Conservation (phyloP, 2,329 filamentous ascomycete genomes). For the Epichloe bromicola region DNA sequence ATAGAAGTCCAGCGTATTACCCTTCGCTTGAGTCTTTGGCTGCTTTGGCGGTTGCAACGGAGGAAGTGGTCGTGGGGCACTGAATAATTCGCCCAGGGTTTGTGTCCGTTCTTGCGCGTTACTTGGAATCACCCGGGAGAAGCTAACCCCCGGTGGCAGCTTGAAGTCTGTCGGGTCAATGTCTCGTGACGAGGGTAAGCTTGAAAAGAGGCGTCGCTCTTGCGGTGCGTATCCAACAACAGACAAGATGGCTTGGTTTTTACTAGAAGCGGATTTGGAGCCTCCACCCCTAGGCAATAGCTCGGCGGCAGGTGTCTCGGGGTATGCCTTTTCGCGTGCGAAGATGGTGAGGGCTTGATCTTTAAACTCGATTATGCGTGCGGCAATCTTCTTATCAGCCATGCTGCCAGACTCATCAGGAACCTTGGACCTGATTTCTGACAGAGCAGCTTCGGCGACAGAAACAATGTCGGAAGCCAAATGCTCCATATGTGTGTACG, state of each 20-base stretch:
- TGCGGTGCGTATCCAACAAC: constrained; percentile 63
- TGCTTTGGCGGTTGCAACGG: constrained; percentile 59
- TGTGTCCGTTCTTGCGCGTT: constrained; percentile 34
- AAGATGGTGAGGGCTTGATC: constrained; percentile 50
- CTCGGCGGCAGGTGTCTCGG: constrained; percentile 22
- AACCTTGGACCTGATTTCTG: constrained; percentile 28
- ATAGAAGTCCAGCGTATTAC: constrained; percentile 39
- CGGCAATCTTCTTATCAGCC: constrained; percentile 23
- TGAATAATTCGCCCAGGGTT: constrained; percentile 62
- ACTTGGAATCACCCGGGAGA: constrained; percentile 22
- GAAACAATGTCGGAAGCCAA: constrained; percentile 45
- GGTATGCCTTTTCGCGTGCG: constrained; percentile 44
- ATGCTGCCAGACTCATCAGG: constrained; percentile 17
- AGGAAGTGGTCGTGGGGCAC: constrained; percentile 51
- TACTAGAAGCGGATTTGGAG: constrained; percentile 24
- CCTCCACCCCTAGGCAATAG: constrained; percentile 28
- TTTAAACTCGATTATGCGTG: constrained; percentile 43
- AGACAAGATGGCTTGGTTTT: constrained; percentile 52
- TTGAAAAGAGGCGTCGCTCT: constrained; percentile 74
- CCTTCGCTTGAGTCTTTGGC: constrained; percentile 56
- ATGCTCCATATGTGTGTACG: constrained; percentile 50
- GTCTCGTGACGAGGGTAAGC: constrained; percentile 39
- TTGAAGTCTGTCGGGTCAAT: constrained; percentile 27
- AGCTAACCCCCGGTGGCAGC: constrained; percentile 61
- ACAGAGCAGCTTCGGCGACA: constrained; percentile 34